Conservation (phyloP, 2,329 filamentous ascomycete species). For the Boeremia exigua region DNA sequence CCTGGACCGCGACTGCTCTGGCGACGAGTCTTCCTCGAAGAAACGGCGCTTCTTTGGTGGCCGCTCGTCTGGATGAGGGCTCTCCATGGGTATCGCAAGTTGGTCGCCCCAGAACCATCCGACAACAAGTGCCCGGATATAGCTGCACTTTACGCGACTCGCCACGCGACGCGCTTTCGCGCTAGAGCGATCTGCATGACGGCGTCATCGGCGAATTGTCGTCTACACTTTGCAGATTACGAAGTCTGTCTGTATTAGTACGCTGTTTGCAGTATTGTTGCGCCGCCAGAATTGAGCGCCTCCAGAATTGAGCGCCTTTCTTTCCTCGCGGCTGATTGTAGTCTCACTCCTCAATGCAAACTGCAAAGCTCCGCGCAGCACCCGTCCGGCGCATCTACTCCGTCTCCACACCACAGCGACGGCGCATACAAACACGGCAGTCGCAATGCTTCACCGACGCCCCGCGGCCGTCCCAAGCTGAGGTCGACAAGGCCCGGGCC, state of each 20-base stretch:
- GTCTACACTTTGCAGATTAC: conserved; percentile 19
- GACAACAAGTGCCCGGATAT: not conserved
- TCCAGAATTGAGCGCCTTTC: not conserved
- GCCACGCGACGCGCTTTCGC: conserved; percentile 44
- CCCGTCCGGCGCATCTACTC: conserved; percentile 22
- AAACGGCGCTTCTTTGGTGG: conserved; percentile 69
- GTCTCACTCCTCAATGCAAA: conserved; percentile 29
- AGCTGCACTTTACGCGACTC: conserved; percentile 4
- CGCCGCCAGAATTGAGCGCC: not conserved
- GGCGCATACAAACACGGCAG: conserved; percentile 28
- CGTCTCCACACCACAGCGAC: conserved; percentile 10
- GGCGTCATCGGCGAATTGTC: conserved; percentile 35
- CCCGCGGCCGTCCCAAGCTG: conserved; percentile 47
- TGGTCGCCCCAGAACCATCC: not conserved
- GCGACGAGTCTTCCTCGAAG: conserved; percentile 61
- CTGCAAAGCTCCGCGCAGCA: conserved; percentile 28
- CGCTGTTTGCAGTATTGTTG: not conserved
- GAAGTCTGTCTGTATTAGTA: not conserved
- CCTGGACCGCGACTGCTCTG: conserved; percentile 23
- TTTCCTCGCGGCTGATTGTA: not conserved
- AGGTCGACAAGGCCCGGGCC: conserved; percentile 60
- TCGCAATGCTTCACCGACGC: conserved; percentile 29
- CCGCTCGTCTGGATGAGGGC: conserved; percentile 56
- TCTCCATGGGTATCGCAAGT: conserved; percentile 39
- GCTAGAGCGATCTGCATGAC: conserved; percentile 30